Evolutionary conservation across 1,139 yeast species (phyloP), one percentile per base, ranked within the genome.

Genomic region (Nakaseomyces kungkrabaensis): DNA sequence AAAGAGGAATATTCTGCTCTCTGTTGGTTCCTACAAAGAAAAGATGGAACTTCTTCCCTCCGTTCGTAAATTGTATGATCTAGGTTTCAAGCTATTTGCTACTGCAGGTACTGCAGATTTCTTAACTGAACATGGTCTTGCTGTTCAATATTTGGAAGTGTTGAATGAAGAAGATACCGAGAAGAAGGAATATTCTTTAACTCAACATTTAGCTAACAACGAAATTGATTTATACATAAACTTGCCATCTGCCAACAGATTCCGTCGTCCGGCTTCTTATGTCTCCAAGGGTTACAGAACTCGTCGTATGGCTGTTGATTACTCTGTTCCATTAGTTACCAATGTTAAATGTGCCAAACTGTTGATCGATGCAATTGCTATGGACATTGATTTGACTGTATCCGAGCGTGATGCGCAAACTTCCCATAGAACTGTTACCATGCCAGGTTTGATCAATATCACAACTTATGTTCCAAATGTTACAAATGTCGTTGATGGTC

Each of bases 221-320:
- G 76, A 89, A 78, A 94, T 94, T 68, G 98, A 94, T 67, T 74
- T 94, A 68, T 94, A 94, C 77, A 83, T 94, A 72, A 94, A 94
- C 73, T 76, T 94, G 73, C 98, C 98, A 57, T 90, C 97, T 56
- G 77, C 96, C 51, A 94, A 94, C 77, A 79, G 97, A 68, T 92
- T 88, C 82, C 86, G 98, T 70, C 89, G 99, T 73, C 98, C 99
- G 54, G 97, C 98, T 50, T 86, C 92, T 54, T 94, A 92, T 72
- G 89, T 92, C 79, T 87, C 96, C 37, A 89, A 87, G 75, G 99
- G 98, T 69, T 94, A 94, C 77, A 84, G 82, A 72, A 87, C 97
- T 50, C 95, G 99, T 78, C 94, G 99, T 77, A 86, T 94, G 97
- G 98, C 99, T 59, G 97, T 94, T 59, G 99, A 94, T 71, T 94